These are phyloP conservation scores for Umbilicaria muhlenbergii DNA, from an alignment of 495 filamentous ascomycete species.

Conservation along the genomic window DNA sequence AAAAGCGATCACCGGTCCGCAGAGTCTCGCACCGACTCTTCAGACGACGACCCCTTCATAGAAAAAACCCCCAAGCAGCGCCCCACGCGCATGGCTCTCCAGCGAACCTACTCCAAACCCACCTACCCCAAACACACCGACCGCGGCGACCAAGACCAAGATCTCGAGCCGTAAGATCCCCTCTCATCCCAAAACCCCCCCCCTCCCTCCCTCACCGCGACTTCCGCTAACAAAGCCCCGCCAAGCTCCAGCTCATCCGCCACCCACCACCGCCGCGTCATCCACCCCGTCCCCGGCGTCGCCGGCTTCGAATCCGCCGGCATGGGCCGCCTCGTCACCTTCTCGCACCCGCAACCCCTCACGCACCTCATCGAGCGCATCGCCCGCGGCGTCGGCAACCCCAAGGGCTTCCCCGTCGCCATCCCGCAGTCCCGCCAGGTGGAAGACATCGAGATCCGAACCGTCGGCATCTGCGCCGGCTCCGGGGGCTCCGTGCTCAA, in stretches of 20 bases:
- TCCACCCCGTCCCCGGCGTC: constrained; percentile 31
- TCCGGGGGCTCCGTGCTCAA: constrained; percentile 63
- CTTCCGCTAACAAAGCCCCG: neutral
- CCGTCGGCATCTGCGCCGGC: constrained; percentile 64
- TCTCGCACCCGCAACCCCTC: constrained; percentile 40
- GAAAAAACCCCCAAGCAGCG: constrained; percentile 5
- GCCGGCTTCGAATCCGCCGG: constrained; percentile 52
- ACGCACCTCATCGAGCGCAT: constrained; percentile 47
- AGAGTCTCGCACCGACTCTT: neutral
- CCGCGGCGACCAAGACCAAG: constrained; percentile 10
- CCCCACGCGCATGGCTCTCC: constrained; percentile 5
- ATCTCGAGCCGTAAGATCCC: constrained; percentile 4
- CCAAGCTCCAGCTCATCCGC: constrained; percentile 8
- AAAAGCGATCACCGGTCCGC: neutral
- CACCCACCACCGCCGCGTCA: constrained; percentile 34
- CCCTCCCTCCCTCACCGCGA: neutral
- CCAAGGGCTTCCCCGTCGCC: constrained; percentile 49
- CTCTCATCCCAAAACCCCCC: constrained; percentile 3
- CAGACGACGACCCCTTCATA: neutral
- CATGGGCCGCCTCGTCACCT: constrained; percentile 59
- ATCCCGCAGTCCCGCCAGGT: constrained; percentile 42
- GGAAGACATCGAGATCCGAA: constrained; percentile 39
- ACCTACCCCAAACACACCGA: constrained; percentile 21
- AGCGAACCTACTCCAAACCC: constrained; percentile 25
- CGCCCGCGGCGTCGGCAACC: constrained; percentile 40